Conservation (phyloP, 2,329 filamentous ascomycete species). For the Ophiostoma quercus region DNA sequence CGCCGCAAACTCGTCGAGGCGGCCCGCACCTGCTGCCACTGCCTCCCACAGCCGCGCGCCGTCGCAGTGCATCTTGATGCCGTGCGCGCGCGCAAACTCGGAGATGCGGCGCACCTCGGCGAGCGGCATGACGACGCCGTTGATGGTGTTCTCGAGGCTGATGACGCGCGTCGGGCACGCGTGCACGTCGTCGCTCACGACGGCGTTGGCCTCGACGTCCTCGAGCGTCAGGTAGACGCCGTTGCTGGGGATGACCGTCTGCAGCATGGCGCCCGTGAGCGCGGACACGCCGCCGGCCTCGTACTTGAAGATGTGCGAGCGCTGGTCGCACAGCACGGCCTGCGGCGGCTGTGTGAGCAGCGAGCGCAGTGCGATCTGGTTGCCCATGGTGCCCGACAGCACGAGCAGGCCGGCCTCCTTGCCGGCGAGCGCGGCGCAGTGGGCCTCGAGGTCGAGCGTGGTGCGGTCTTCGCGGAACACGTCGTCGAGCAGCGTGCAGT, state of each 20-base stretch:
- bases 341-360: conserved; percentile 77
- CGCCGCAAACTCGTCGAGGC: conserved; percentile 39
- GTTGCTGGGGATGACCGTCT: conserved; percentile 63
- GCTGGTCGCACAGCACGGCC: conserved; percentile 70
- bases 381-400: conserved; percentile 89
- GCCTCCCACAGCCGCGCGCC: conserved; percentile 51
- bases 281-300: conserved; percentile 56
- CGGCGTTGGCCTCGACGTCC: conserved; percentile 63
- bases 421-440: conserved; percentile 65
- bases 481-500: conserved; percentile 74
- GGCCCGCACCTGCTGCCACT: conserved; percentile 41
- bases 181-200: conserved; percentile 67
- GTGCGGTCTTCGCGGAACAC: conserved; percentile 76
- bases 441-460: conserved; percentile 68
- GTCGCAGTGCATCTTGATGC: conserved; percentile 46
- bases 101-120: conserved; percentile 64
- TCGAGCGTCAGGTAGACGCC: conserved; percentile 68
- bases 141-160: conserved; percentile 78
- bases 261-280: conserved; percentile 65
- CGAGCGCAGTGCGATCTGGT: conserved; percentile 75
- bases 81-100: conserved; percentile 56
- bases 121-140: conserved; percentile 73
- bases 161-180: conserved; percentile 75
- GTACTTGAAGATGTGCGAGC: conserved; percentile 69
- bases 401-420: conserved; percentile 77